phyloP scores from a whole-genome alignment of 257 asterid genomes.

The Ilex aquifolium region DNA sequence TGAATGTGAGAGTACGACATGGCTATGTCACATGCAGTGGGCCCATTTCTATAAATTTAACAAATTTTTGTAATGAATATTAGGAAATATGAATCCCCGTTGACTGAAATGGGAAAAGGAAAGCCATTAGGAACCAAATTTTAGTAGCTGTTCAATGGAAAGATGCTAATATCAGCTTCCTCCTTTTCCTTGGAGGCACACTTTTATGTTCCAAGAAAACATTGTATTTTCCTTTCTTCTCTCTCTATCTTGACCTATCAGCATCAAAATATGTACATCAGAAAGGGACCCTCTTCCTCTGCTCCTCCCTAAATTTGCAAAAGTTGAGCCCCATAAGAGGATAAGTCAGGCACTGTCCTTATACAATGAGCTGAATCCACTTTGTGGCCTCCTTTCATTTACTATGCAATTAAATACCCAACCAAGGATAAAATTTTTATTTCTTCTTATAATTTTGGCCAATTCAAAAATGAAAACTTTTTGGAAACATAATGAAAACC shows the following conservation, averaged over 20 bases:
- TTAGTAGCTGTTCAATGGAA: conserved; percentile 5
- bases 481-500: too few species aligned
- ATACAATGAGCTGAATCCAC: conserved; percentile 10
- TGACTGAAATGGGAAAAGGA: neutral
- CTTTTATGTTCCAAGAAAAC: conserved; percentile 10
- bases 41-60: neutral
- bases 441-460: too few species aligned
- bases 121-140: neutral
- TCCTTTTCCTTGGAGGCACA: conserved; percentile 3
- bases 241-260: conserved; percentile 11
- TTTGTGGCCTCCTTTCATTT: conserved; percentile 10
- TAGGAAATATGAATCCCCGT: neutral
- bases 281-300: conserved; percentile 21
- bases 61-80: too few species aligned
- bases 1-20: conserved; percentile 21
- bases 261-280: conserved; percentile 14
- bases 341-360: conserved; percentile 17
- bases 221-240: conserved; percentile 2
- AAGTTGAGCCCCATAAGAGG: conserved; percentile 13
- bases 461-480: too few species aligned
- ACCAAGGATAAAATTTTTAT: too few species aligned
- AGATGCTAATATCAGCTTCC: conserved; percentile 2
- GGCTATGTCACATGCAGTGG: conserved; percentile 1
- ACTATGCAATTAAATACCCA: neutral
- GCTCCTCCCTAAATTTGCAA: conserved; percentile 20